These are phyloP conservation scores for Linnemannia zychae DNA, from an alignment of 192 early-diverging fungal genomes.

Conservation along the genomic window DNA sequence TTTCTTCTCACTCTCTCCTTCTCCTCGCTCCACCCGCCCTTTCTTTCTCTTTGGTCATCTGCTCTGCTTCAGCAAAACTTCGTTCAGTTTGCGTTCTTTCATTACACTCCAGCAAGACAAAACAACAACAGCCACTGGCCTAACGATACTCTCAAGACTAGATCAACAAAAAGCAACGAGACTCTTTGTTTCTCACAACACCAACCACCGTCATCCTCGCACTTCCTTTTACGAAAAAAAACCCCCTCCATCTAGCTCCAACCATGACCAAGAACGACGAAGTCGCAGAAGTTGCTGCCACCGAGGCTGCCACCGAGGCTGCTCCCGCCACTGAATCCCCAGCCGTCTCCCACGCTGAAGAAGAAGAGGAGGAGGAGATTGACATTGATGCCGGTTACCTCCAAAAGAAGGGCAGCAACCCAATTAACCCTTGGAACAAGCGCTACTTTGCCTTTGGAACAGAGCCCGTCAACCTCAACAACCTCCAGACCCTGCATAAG, in stretches of 20 bases:
- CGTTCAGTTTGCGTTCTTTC: not conserved
- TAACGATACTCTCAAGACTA: not conserved
- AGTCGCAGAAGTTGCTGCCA: slow-evolving; percentile 11
- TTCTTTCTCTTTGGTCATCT: not conserved
- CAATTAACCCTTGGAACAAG: slow-evolving; percentile 55
- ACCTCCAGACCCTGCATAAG: slow-evolving; percentile 44
- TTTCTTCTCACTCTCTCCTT: not conserved
- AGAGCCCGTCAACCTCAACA: slow-evolving; percentile 37
- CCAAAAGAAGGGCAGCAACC: slow-evolving; percentile 51
- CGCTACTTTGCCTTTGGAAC: slow-evolving; percentile 56
- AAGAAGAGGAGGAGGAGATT: slow-evolving; percentile 47
- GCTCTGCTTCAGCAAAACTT: not conserved
- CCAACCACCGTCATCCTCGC: not conserved
- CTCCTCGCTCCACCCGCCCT: not conserved
- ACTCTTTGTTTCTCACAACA: not conserved
- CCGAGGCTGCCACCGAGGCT: slow-evolving; percentile 16
- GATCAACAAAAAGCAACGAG: no score
- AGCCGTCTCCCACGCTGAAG: slow-evolving; percentile 17
- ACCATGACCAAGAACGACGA: slow-evolving; percentile 43
- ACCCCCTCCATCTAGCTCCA: not conserved
- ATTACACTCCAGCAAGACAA: not conserved
- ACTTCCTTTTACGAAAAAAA: not conserved
- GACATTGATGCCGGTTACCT: slow-evolving; percentile 51
- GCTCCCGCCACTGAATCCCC: slow-evolving; percentile 4
- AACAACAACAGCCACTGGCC: not conserved